Evolutionary conservation across 2,329 filamentous ascomycete genomes (phyloP).

Genomic region (Paradendryphiella salina): DNA sequence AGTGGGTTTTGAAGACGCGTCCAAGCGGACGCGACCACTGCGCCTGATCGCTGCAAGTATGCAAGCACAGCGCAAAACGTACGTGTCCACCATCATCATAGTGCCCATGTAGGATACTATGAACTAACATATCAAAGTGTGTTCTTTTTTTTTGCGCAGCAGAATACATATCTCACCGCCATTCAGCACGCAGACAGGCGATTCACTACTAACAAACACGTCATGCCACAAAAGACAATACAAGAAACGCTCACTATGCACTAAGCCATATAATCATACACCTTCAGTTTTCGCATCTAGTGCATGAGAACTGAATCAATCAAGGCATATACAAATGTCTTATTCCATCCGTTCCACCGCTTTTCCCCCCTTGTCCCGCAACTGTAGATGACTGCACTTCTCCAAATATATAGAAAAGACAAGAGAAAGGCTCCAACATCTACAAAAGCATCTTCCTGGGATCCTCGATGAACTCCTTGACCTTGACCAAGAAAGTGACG

Average conservation of each 20-base stretch:
- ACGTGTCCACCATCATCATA: too few relatives aligned
- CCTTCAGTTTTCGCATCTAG: background rate
- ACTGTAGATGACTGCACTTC: background rate
- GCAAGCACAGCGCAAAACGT: too few relatives aligned
- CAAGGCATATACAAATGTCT: conserved; percentile 8
- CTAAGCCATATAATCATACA: conserved; percentile 8
- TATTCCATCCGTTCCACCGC: background rate
- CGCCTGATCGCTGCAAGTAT: too few relatives aligned
- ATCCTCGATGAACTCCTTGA: conserved; percentile 98
- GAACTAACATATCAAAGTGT: too few relatives aligned
- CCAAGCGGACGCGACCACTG: too few relatives aligned
- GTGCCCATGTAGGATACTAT: too few relatives aligned
- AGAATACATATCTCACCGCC: too few relatives aligned
- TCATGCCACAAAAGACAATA: background rate
- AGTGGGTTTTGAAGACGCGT: too few relatives aligned
- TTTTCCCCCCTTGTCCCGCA: background rate
- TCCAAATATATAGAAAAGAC: background rate
- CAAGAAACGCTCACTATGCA: conserved; percentile 13
- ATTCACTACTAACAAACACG: too few relatives aligned
- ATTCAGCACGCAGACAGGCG: too few relatives aligned
- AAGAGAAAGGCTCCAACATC: background rate
- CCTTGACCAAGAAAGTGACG: conserved; percentile 91
- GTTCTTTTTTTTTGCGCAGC: too few relatives aligned
- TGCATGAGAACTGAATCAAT: background rate
- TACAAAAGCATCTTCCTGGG: conserved; percentile 82